These are phyloP conservation scores for Ustilago nuda DNA, from an alignment of 1,284 basidiomycete genomes.

Conservation along the genomic window DNA sequence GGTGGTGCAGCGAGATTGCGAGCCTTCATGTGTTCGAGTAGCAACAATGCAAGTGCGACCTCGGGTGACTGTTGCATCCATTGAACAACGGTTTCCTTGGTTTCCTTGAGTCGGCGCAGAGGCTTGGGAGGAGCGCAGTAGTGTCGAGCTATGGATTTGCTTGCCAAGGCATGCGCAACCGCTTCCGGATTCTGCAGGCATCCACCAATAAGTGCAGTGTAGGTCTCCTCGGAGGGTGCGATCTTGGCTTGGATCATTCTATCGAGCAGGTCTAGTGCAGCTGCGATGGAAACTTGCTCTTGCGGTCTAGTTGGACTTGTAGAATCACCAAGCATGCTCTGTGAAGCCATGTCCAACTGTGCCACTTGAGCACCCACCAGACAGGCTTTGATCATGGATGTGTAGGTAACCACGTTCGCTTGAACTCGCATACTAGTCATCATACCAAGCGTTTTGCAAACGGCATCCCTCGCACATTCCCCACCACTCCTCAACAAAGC, in stretches of 20 bases:
- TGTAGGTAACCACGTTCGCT: slow-evolving; percentile 58
- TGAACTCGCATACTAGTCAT: slow-evolving; percentile 55
- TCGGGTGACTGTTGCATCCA: slow-evolving; percentile 26
- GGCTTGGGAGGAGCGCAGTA: slow-evolving; percentile 21
- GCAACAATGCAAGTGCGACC: slow-evolving; percentile 38
- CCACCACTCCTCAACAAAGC: slow-evolving; percentile 51
- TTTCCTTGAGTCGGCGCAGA: slow-evolving; percentile 23
- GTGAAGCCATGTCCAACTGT: slow-evolving; percentile 28
- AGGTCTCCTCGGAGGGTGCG: slow-evolving; percentile 55
- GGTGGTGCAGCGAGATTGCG: slow-evolving; percentile 27
- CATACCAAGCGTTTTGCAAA: slow-evolving; percentile 48
- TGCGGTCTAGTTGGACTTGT: background rate
- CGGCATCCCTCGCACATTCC: slow-evolving; percentile 37
- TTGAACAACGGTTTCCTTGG: slow-evolving; percentile 9
- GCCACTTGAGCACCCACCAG: slow-evolving; percentile 39
- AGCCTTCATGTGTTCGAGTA: slow-evolving; percentile 50
- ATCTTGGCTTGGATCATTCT: slow-evolving; percentile 55
- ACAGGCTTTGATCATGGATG: slow-evolving; percentile 64
- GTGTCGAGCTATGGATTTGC: slow-evolving; percentile 14
- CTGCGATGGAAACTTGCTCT: slow-evolving; percentile 36
- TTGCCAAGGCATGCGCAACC: slow-evolving; percentile 26
- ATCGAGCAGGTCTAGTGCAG: slow-evolving; percentile 57
- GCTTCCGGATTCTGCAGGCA: slow-evolving; percentile 37
- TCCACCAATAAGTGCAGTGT: slow-evolving; percentile 50
- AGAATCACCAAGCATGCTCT: slow-evolving; percentile 22